Evolutionary conservation across 495 filamentous ascomycete species (phyloP).

Genomic region (Neurospora sp.): DNA sequence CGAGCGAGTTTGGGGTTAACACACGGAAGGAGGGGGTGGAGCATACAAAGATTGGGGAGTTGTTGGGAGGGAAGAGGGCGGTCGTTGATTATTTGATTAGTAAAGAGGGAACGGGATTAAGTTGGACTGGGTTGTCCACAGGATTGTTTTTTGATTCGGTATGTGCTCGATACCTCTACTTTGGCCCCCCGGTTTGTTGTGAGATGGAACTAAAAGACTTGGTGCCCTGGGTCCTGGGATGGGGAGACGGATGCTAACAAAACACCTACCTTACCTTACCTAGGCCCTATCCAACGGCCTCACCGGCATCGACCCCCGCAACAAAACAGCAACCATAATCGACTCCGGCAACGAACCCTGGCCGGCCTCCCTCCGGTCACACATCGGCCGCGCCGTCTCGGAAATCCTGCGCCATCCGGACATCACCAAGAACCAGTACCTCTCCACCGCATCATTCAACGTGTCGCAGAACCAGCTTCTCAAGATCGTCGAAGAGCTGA

Average conservation of each 20-base stretch:
- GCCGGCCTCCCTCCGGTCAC: slow-evolving; percentile 35
- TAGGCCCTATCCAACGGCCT: not conserved
- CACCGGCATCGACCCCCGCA: slow-evolving; percentile 13
- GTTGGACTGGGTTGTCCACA: slow-evolving; percentile 41
- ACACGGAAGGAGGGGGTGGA: slow-evolving; percentile 18
- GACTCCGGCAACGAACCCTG: slow-evolving; percentile 45
- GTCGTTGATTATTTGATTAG: slow-evolving; percentile 39
- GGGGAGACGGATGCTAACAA: not conserved
- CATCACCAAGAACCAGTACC: slow-evolving; percentile 42
- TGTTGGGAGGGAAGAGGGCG: slow-evolving; percentile 38
- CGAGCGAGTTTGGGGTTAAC: slow-evolving; percentile 53
- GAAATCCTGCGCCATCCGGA: slow-evolving; percentile 41
- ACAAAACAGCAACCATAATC: slow-evolving; percentile 34
- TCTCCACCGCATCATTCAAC: slow-evolving; percentile 41
- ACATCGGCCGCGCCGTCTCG: slow-evolving; percentile 39
- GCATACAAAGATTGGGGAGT: slow-evolving; percentile 28
- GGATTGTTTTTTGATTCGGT: slow-evolving; percentile 46
- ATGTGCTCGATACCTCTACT: slow-evolving; percentile 1
- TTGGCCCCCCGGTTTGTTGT: too few species aligned
- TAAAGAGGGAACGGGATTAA: slow-evolving; percentile 28
- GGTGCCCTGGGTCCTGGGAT: too few species aligned
- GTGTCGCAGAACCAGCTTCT: slow-evolving; percentile 48
- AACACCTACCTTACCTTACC: not conserved
- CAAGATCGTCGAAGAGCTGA: slow-evolving; percentile 36
- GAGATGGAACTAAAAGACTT: not conserved